Percentiles rank a stretch among this genome's conserved stretches.
These are phyloP conservation scores for Cadophora gregata DNA, from an alignment of 2,329 filamentous ascomycete genomes.

Conservation along the genomic window DNA sequence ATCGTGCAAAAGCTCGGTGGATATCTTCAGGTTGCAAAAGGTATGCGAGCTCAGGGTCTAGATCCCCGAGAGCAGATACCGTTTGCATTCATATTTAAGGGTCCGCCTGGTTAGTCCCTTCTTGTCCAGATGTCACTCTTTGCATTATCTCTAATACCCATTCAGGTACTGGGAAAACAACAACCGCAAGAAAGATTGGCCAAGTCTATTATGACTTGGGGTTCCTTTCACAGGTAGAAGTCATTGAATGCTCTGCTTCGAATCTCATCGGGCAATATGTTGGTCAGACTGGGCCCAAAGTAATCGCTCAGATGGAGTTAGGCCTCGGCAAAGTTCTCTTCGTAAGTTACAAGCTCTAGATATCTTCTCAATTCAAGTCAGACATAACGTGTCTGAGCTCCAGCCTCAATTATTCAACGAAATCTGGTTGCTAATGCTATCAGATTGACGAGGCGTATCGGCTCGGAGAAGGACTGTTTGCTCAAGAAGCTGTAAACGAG, in stretches of 20 bases:
- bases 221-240: constrained; percentile 63
- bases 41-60: constrained; percentile 52
- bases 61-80: constrained; percentile 59
- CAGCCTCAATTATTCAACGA: too few relatives aligned
- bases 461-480: constrained; percentile 55
- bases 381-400: too few relatives aligned
- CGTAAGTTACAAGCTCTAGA: constrained; percentile 29
- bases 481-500: constrained; percentile 74
- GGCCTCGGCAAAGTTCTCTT: constrained; percentile 61
- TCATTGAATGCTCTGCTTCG: constrained; percentile 70
- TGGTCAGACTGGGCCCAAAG: constrained; percentile 73
- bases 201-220: constrained; percentile 79
- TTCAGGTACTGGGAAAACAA: constrained; percentile 72
- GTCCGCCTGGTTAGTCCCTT: constrained; percentile 65
- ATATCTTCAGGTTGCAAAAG: constrained; percentile 53
- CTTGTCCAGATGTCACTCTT: constrained; percentile 48
- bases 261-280: constrained; percentile 73
- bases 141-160: background rate
- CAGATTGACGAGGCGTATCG: constrained; percentile 62
- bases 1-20: constrained; percentile 55
- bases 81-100: constrained; percentile 64
- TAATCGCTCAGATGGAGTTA: constrained; percentile 60
- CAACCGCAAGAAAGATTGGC: constrained; percentile 75
- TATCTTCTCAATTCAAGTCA: background rate
- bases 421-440: background rate